These are phyloP conservation scores for Agrocybe chaxingu DNA, from an alignment of 768 basidiomycete species.

Conservation along the genomic window DNA sequence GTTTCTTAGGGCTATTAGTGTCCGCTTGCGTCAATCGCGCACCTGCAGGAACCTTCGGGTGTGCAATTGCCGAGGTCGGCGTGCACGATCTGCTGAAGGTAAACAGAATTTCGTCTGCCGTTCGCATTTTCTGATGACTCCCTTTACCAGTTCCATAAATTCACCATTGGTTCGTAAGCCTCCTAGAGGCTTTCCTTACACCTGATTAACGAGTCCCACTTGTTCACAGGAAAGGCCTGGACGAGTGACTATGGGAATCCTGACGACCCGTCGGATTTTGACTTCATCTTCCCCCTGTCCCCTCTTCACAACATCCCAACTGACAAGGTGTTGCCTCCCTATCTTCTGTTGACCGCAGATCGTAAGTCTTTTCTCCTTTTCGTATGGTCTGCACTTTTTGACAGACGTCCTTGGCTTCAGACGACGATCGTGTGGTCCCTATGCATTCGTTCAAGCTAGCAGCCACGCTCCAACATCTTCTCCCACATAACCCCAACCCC, in stretches of 20 bases:
- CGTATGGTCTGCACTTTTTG: not conserved
- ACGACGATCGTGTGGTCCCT: slow-evolving; percentile 86
- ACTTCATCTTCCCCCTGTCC: slow-evolving; percentile 79
- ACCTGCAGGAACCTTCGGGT: slow-evolving; percentile 72
- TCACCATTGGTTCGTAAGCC: slow-evolving; percentile 59
- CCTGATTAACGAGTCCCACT: slow-evolving; percentile 4
- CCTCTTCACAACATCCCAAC: slow-evolving; percentile 77
- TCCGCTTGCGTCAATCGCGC: slow-evolving; percentile 84
- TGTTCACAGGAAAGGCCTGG: slow-evolving; percentile 63
- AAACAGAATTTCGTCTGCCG: slow-evolving; percentile 8
- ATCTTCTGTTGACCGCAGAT: slow-evolving; percentile 79
- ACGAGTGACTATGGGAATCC: slow-evolving; percentile 77
- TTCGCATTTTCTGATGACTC: slow-evolving; percentile 3
- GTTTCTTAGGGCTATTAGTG: slow-evolving; percentile 61
- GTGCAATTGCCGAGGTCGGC: slow-evolving; percentile 77
- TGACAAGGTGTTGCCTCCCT: slow-evolving; percentile 59
- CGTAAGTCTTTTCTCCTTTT: slow-evolving; percentile 43
- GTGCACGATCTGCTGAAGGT: slow-evolving; percentile 80
- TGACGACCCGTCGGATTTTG: slow-evolving; percentile 73
- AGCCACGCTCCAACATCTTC: slow-evolving; percentile 68
- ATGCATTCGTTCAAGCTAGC: slow-evolving; percentile 83
- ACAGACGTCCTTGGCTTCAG: slow-evolving; percentile 28
- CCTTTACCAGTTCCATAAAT: slow-evolving; percentile 57
- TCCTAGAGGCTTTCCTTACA: not conserved
- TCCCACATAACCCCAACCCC: slow-evolving; percentile 67